Conservation (phyloP, 202 grass and related monocot species). For the Hordeum pubiflorum region DNA sequence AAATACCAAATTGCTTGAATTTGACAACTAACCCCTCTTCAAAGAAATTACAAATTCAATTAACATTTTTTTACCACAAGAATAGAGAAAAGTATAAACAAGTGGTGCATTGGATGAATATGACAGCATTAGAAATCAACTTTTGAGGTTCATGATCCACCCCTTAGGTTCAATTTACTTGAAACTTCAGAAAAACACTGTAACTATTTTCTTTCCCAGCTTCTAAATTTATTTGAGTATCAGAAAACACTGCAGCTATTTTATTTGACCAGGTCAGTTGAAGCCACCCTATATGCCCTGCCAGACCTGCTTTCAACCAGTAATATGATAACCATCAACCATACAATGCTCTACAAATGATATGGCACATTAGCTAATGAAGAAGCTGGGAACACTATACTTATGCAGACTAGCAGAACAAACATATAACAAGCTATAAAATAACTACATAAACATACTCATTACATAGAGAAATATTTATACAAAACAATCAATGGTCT, state of each 20-base stretch:
- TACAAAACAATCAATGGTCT: neutral
- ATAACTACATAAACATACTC: neutral
- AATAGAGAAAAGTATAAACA: neutral
- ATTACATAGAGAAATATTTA: neutral
- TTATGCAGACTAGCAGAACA: neutral
- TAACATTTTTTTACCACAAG: neutral
- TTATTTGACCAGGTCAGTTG: neutral
- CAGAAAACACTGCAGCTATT: neutral
- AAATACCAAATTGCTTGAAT: neutral
- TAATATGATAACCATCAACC: neutral
- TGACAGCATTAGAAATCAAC: neutral
- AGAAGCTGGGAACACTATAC: neutral
- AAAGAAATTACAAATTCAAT: neutral
- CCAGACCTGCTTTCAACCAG: neutral
- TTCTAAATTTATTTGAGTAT: conserved; percentile 7
- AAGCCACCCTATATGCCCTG: neutral
- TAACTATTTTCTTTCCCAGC: neutral
- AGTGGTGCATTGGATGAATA: neutral
- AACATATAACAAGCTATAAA: neutral
- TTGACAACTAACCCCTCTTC: neutral
- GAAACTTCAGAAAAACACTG: neutral
- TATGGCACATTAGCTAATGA: neutral
- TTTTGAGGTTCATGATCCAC: neutral
- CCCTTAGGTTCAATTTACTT: neutral
- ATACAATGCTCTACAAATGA: neutral